Evolutionary conservation across 2,329 filamentous ascomycete genomes (phyloP).

Genomic region (Penicillium hesseltinei): DNA sequence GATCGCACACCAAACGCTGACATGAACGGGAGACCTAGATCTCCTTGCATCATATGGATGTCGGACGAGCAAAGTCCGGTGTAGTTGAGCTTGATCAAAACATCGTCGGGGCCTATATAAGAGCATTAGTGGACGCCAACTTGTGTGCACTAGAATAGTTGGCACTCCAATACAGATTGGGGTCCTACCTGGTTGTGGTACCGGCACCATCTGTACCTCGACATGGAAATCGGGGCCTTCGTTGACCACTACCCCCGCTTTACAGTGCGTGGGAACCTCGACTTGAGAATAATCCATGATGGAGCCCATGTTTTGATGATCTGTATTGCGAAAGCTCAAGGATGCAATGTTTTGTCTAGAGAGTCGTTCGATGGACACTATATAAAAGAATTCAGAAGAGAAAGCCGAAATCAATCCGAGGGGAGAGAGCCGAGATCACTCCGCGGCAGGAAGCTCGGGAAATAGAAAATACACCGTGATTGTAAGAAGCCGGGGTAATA

Average conservation of each 20-base stretch:
- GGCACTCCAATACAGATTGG: not conserved
- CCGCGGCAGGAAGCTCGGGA: slow-evolving; percentile 2
- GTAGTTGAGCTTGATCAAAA: slow-evolving; percentile 57
- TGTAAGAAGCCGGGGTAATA: slow-evolving; percentile 3
- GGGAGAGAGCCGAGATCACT: too few species aligned
- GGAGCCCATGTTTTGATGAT: slow-evolving; percentile 8
- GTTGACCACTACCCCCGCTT: slow-evolving; percentile 52
- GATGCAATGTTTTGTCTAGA: too few species aligned
- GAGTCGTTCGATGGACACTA: not conserved
- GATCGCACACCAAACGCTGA: slow-evolving; percentile 45
- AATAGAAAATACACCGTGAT: not conserved
- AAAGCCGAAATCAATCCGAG: not conserved
- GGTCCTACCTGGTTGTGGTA: slow-evolving; percentile 48
- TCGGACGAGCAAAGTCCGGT: slow-evolving; percentile 60
- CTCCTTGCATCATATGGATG: slow-evolving; percentile 57
- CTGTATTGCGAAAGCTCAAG: not conserved
- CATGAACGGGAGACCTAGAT: slow-evolving; percentile 52
- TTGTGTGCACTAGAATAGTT: not conserved
- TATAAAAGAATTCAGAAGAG: not conserved
- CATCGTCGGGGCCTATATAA: slow-evolving; percentile 50
- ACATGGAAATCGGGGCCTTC: slow-evolving; percentile 51
- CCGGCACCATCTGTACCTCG: slow-evolving; percentile 49
- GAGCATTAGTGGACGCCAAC: not conserved
- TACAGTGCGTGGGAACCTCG: slow-evolving; percentile 49
- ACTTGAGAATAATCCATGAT: slow-evolving; percentile 4